Evolutionary conservation across 140 eudicot genomes (phyloP), one percentile per base, ranked within the genome.

Genomic region (Senecio squalidus): DNA sequence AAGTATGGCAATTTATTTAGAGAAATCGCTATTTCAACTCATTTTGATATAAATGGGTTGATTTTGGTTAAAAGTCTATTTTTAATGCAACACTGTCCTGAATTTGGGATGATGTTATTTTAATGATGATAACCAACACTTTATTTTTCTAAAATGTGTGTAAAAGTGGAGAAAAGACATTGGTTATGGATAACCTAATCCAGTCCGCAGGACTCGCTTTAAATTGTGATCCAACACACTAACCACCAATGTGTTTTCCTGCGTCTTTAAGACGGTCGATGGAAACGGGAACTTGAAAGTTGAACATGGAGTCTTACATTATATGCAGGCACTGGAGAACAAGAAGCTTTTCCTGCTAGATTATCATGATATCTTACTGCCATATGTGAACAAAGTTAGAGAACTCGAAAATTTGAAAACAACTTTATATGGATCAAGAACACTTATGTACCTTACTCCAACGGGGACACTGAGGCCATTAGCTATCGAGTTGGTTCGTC

Each of bases 301-400:
- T 22, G 27, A 45, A 10, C 30, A 18, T 61, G 55, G 9, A 66
- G 4, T 40, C 44, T 0, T 57, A 21, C 22, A 10, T 47, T 24
- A 26, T 28, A 33, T 60, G 61, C 68, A 73, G 84, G 81, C 84
- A 15, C 4, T 74, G 22, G 33, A 59, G 57, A 22, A 70, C 41
- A 82, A 85, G 72, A 85, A 65, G 72, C 66, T 85, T n/a, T 82
- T 73, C 74, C 28, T 82, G 2, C 45, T 85, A 54, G 95, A 85
- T 50, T 82, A 82, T 39, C 86, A 85, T 62, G 90, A 85, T 31
- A n/a, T 74, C 16, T 57, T 78, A 25, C 24, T 85, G 62, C 95
- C 84, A 3, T 77, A 45, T 20, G 83, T 77, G 40, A 22, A 78
- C 66, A 73, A 64, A 59, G 76, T 75, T n/a, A 69, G 81, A 43